phyloP scores from a whole-genome alignment of 768 basidiomycete genomes.

The Boletus huronensis region DNA sequence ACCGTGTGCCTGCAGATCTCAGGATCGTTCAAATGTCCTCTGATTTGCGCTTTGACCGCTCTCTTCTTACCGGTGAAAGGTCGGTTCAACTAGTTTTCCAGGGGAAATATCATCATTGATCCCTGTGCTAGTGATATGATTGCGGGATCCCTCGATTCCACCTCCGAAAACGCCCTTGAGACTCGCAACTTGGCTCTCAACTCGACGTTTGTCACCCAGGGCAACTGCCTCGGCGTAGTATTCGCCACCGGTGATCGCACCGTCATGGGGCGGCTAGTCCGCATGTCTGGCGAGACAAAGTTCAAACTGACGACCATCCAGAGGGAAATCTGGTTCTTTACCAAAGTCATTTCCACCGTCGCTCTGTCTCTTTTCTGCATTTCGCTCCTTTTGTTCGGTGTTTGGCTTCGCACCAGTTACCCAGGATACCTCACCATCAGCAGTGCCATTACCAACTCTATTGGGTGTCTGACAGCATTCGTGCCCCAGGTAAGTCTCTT shows the following conservation, averaged over 20 bases:
- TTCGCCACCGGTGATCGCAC: constrained; percentile 44
- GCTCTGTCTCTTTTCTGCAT: constrained; percentile 40
- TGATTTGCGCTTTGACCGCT: constrained; percentile 51
- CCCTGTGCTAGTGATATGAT: constrained; percentile 36
- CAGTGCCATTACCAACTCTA: constrained; percentile 36
- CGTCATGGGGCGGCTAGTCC: constrained; percentile 53
- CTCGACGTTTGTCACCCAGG: constrained; percentile 42
- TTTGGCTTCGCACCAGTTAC: constrained; percentile 38
- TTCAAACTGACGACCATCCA: constrained; percentile 47
- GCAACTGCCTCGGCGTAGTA: constrained; percentile 39
- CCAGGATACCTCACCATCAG: constrained; percentile 36
- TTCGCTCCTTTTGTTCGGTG: constrained; percentile 40
- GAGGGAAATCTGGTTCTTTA: constrained; percentile 48
- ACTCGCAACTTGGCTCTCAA: constrained; percentile 48
- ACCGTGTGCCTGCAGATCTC: constrained; percentile 58
- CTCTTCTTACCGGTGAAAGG: constrained; percentile 52
- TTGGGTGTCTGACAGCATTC: constrained; percentile 40
- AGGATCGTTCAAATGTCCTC: constrained; percentile 50
- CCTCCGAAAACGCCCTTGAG: constrained; percentile 48
- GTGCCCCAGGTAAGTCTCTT: constrained; percentile 35
- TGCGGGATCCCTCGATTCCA: constrained; percentile 43
- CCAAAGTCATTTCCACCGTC: constrained; percentile 45
- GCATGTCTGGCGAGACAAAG: constrained; percentile 46
- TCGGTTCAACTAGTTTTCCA: constrained; percentile 8
- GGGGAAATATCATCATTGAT: not conserved